These are phyloP conservation scores for Artemisia argyi DNA, from an alignment of 129 eudicot genomes.

Conservation along the genomic window DNA sequence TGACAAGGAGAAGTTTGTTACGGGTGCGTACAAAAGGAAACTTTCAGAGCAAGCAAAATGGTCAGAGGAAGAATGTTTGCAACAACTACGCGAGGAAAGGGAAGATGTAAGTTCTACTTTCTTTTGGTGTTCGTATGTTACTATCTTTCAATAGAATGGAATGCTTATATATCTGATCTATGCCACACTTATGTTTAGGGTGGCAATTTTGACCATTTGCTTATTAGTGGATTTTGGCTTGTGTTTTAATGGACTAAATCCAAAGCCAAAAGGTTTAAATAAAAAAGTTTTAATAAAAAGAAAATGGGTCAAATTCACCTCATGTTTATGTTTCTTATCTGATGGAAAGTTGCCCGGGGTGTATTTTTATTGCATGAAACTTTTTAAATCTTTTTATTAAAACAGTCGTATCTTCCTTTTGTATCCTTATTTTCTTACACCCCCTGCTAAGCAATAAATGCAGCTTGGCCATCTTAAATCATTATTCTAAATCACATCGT, in stretches of 20 bases:
- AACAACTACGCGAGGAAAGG: conserved; percentile 77
- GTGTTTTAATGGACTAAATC: background rate
- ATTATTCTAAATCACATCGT: too few relatives aligned
- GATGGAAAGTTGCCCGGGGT: background rate
- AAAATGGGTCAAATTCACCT: background rate
- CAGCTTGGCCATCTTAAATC: too few relatives aligned
- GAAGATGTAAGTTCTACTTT: conserved; percentile 72
- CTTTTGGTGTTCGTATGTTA: background rate
- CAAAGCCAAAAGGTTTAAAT: background rate
- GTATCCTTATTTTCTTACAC: too few relatives aligned
- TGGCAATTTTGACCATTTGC: background rate
- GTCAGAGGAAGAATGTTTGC: conserved; percentile 85
- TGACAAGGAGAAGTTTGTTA: conserved; percentile 84
- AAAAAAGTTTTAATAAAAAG: too few relatives aligned
- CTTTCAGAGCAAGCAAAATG: conserved; percentile 95
- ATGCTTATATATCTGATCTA: too few relatives aligned
- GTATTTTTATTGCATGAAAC: background rate
- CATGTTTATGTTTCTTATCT: too few relatives aligned
- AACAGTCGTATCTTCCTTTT: background rate
- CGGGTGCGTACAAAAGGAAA: conserved; percentile 86
- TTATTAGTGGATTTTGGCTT: background rate
- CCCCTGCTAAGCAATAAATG: too few relatives aligned
- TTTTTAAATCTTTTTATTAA: background rate
- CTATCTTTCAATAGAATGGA: background rate
- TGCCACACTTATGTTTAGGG: too few relatives aligned